Base-by-base conservation (phyloP, 495 filamentous ascomycete genomes). In the Trichoderma reesei region DNA sequence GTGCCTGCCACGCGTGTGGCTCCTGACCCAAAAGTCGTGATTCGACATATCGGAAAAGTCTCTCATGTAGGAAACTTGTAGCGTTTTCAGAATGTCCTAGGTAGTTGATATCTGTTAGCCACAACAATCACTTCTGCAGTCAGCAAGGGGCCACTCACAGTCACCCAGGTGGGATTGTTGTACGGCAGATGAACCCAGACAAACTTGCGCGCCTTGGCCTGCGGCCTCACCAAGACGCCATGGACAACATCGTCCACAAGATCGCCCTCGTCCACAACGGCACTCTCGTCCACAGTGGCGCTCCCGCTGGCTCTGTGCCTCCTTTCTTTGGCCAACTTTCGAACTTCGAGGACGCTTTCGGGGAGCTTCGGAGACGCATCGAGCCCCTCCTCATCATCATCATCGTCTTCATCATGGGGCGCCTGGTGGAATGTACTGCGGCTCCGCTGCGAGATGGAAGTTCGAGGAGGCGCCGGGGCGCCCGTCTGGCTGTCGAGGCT, bases 171-270 rank as follows among this genome's bases (percentile, higher is more conserved):
- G 3, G 86, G 81, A 70, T 88, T 85, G 4, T 82, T 88, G 65
- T 82, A 88, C 0, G 85, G 85, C 36, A 87, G 71, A 68, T 89
- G 86, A 42, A 88, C 82, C 86, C 86, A 89, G 63, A 83, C 78
- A 41, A 88, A 79, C 68, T 85, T 80, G 13, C 73, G 73, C 67
- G 67, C 68, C 5, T 67, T 64, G 8, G 75, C 70, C 63, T 75
- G 66, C 0, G 77, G 76, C 36, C 76, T 68, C 36, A 74, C 75
- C 65, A 79, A 78, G 4, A 74, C 75, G 18, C 11, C 16, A 33
- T 56, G 51, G 34, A 14, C 74, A 1, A 70, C 65, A 34, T 72
- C 63, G 2, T 11, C 51, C 1, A 36, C 74, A 1, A 70, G 65
- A 31, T 72, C 63, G 5, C n/a, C 46, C 1, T 75, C 72, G 4